Evolutionary conservation across 2,329 filamentous ascomycete species (phyloP), one percentile per base, ranked within the genome.

Genomic region (Colletotrichum cereale): DNA sequence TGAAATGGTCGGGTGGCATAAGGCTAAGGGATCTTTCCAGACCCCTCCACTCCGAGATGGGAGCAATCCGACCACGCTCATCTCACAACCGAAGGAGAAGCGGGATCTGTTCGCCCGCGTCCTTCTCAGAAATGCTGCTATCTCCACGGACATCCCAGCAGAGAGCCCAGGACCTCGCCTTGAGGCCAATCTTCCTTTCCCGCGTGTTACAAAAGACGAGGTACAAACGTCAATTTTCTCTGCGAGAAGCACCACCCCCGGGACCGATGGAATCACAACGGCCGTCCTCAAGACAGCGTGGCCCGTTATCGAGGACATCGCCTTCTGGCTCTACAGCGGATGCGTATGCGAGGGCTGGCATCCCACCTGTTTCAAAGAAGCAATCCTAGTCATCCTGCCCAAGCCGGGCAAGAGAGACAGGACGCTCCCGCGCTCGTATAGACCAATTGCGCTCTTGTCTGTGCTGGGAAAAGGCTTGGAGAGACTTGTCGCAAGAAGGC

Each of bases 81-180:
- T 55, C 52, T 55, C 31, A 55, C 16, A 55, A 55, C 31, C 31
- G 21, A 55, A 55, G 6, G 52, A 55, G 52, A 55, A 55, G 52
- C 52, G 31, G 7, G 52, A 55, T 5, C 6, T 55, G 11, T 14
- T 55, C 24, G 11, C 52, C 52, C 18, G 31, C 52, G 31, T 55
- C 6, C 52, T 55, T 12, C 31, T 55, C 14, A 36, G 16, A 55
- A 55, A 14, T n/a, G 7, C 52, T 55, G 8, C 26, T 5, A 55
- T 55, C 50, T 53, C 50, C 4, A 6, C 14, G 6, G 50, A 53
- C 29, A 31, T 53, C 31, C 29, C 14, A 53, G 29, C 16, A 53
- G 29, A 53, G 29, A 53, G 14, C 50, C 50, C 16, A 53, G 50
- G 5, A 29, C 29, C 24, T 18, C 29, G 8, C 16, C 21, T 4